Conservation (phyloP, 73 alveolate genomes). For the Loxodes magnus region DNA sequence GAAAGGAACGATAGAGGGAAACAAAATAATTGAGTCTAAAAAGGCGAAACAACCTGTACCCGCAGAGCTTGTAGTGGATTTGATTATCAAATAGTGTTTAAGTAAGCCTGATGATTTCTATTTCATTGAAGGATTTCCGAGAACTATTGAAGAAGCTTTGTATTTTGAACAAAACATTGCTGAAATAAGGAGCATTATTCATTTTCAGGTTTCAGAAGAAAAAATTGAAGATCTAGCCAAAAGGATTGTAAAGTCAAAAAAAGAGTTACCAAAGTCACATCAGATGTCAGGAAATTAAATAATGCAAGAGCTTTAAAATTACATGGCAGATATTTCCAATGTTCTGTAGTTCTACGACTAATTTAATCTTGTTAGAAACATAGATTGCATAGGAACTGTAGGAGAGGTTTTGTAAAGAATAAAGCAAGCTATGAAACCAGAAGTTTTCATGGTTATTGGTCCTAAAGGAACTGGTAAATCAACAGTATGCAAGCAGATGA, state of each 20-base stretch:
- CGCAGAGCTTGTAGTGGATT: not conserved
- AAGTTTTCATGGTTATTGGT: slow-evolving; percentile 61
- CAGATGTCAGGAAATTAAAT: slow-evolving; percentile 6
- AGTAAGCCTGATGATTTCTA: slow-evolving; percentile 10
- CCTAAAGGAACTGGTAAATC: slow-evolving; percentile 74
- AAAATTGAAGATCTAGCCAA: slow-evolving; percentile 24
- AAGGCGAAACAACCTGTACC: not conserved
- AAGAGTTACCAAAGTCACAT: slow-evolving; percentile 16
- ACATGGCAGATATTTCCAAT: slow-evolving; percentile 12
- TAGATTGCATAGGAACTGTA: slow-evolving; percentile 51
- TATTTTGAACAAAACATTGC: slow-evolving; percentile 4
- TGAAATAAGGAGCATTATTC: not conserved
- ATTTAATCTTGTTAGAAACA: slow-evolving; percentile 49
- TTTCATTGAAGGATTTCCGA: slow-evolving; percentile 29
- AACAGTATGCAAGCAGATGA: slow-evolving; percentile 41
- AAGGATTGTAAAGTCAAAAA: slow-evolving; percentile 9
- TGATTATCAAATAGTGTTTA: not conserved
- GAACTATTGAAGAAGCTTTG: slow-evolving; percentile 21
- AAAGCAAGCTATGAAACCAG: slow-evolving; percentile 63
- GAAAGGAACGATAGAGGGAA: slow-evolving; percentile 13
- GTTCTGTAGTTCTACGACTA: slow-evolving; percentile 47
- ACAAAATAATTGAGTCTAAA: not conserved
- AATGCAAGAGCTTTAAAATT: slow-evolving; percentile 10
- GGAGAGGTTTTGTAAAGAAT: slow-evolving; percentile 46
- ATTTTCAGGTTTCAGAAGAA: slow-evolving; percentile 18